These are phyloP conservation scores for Plectranthus barbatus DNA, from an alignment of 257 asterid genomes.

Conservation along the genomic window DNA sequence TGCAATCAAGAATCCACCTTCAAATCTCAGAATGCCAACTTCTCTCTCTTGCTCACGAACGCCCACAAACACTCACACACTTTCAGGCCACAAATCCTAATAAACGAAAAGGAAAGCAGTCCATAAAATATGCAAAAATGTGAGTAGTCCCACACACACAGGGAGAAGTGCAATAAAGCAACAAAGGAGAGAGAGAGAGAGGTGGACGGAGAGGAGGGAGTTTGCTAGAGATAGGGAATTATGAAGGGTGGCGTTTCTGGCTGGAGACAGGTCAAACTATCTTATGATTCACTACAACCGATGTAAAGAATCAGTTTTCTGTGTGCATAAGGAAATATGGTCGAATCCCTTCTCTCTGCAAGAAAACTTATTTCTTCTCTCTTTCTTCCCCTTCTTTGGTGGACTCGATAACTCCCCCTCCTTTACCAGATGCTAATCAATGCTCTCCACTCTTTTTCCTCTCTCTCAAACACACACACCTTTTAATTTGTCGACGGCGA, in stretches of 20 bases:
- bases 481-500: not conserved
- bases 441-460: slow-evolving; percentile 20
- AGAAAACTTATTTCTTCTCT: not conserved
- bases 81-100: not conserved
- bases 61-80: too few species aligned
- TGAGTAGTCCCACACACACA: not conserved
- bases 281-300: slow-evolving; percentile 15
- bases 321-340: not conserved
- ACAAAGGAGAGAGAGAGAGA: slow-evolving; percentile 6
- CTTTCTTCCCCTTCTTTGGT: not conserved
- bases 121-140: not conserved
- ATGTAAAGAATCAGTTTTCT: slow-evolving; percentile 3
- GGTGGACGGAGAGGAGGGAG: slow-evolving; percentile 5
- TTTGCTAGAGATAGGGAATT: slow-evolving; percentile 22
- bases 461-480: too few species aligned
- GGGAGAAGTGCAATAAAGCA: not conserved
- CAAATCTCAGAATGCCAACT: slow-evolving; percentile 16
- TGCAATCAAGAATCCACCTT: slow-evolving; percentile 21
- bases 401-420: slow-evolving; percentile 3
- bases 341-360: not conserved
- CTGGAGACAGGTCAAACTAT: slow-evolving; percentile 17
- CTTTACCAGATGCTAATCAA: slow-evolving; percentile 21
- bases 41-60: slow-evolving; percentile 1
- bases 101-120: not conserved
- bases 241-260: slow-evolving; percentile 16